phyloP scores from a whole-genome alignment of 2,329 filamentous ascomycete species.

The Huntiella decipiens region DNA sequence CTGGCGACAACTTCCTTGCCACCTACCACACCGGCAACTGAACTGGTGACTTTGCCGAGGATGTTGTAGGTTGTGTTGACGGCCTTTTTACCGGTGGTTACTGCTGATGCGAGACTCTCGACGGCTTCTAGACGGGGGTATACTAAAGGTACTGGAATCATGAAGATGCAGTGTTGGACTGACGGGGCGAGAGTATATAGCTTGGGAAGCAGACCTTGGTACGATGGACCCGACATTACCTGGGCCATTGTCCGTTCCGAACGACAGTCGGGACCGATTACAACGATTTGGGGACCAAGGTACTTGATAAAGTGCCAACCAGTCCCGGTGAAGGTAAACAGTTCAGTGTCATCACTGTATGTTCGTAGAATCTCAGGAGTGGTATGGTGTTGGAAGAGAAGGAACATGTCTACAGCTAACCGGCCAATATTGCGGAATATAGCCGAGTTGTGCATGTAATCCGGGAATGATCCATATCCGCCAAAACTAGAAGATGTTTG shows the following conservation, averaged over 20 bases:
- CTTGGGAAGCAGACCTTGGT: constrained; percentile 93
- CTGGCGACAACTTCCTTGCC: constrained; percentile 84
- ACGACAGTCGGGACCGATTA: constrained; percentile 77
- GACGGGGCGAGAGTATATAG: constrained; percentile 75
- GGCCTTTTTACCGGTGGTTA: constrained; percentile 88
- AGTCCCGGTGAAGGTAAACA: constrained; percentile 92
- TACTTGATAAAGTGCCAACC: constrained; percentile 99
- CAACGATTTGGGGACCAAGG: constrained; percentile 73
- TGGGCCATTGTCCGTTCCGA: constrained; percentile 80
- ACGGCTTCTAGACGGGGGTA: constrained; percentile 85
- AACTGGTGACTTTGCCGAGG: constrained; percentile 84
- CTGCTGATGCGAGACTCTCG: constrained; percentile 75
- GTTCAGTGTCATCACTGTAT: constrained; percentile 67
- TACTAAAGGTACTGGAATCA: constrained; percentile 75
- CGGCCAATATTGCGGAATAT: constrained; percentile 98
- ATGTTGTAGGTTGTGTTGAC: constrained; percentile 95
- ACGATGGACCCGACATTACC: constrained; percentile 89
- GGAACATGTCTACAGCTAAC: constrained; percentile 91
- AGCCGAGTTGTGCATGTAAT: constrained; percentile 94
- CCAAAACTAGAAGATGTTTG: constrained; percentile 48
- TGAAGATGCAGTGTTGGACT: constrained; percentile 93
- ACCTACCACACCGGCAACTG: constrained; percentile 85
- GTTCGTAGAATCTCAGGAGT: constrained; percentile 85
- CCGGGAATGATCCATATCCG: constrained; percentile 89
- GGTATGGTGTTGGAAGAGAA: constrained; percentile 95